Percentiles rank a stretch among this genome's conserved stretches.
Evolutionary conservation across 495 filamentous ascomycete genomes (phyloP).

Genomic region (Neurospora sp.): DNA sequence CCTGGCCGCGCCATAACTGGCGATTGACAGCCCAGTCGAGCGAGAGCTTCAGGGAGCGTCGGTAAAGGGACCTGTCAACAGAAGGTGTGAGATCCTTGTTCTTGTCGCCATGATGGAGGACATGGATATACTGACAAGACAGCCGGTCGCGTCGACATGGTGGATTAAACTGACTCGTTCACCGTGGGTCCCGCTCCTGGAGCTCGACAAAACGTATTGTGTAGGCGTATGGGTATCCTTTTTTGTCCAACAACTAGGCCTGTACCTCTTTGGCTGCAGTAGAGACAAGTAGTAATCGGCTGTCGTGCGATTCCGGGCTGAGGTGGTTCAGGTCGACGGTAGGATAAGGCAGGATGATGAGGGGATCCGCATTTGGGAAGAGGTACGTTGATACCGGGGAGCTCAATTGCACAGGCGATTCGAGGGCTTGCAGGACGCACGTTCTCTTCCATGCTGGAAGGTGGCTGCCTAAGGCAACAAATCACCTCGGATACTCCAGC

Average conservation of each 20-base stretch:
- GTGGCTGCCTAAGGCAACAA: background rate
- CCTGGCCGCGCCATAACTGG: slow-evolving; percentile 85
- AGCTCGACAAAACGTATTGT: background rate
- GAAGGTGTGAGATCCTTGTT: slow-evolving; percentile 5
- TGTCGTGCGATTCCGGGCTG: background rate
- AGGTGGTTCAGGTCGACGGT: background rate
- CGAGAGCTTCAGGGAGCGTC: slow-evolving; percentile 81
- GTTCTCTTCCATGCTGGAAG: background rate
- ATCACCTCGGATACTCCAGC: background rate
- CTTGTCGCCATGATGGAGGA: background rate
- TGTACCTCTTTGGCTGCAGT: background rate
- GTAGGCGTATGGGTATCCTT: background rate
- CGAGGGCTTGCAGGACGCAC: background rate
- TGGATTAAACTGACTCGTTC: slow-evolving; percentile 11
- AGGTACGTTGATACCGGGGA: background rate
- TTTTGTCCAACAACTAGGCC: background rate
- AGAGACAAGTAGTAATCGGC: background rate
- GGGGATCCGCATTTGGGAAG: background rate
- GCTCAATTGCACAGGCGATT: background rate
- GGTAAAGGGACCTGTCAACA: slow-evolving; percentile 69
- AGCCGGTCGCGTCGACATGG: slow-evolving; percentile 36
- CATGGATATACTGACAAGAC: slow-evolving; percentile 29
- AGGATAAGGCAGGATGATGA: background rate
- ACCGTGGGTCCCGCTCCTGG: background rate
- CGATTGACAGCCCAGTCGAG: slow-evolving; percentile 93